Evolutionary conservation across 1,284 basidiomycete genomes (phyloP).

Genomic region (Fomitopsis palustris): DNA sequence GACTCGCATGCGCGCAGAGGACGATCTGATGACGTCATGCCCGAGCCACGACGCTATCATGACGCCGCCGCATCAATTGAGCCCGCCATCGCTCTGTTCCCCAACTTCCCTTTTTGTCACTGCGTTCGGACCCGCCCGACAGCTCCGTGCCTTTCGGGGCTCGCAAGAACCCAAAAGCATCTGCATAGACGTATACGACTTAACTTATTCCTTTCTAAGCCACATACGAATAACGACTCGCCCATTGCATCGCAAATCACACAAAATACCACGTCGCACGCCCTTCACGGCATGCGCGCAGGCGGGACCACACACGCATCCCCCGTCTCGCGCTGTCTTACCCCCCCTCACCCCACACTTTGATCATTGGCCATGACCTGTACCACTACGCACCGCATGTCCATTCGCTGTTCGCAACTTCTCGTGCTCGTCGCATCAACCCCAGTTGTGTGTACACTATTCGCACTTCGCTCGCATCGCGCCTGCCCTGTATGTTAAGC

Average conservation of each 20-base stretch:
- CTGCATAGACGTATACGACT: not conserved
- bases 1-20: slow-evolving; percentile 2
- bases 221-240: not conserved
- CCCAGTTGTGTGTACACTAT: not conserved
- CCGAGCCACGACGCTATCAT: not conserved
- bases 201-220: not conserved
- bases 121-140: not conserved
- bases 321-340: not conserved
- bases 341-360: not conserved
- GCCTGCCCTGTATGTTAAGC: not conserved
- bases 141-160: not conserved
- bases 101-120: not conserved
- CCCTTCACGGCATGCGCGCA: not conserved
- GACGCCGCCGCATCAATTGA: not conserved
- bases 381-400: not conserved
- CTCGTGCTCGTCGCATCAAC: not conserved
- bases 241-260: not conserved
- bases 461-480: not conserved
- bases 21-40: slow-evolving; percentile 4
- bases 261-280: not conserved
- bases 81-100: not conserved
- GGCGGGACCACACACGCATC: not conserved
- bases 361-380: not conserved
- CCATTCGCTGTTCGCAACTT: not conserved
- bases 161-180: not conserved